Base-by-base conservation (phyloP, 2,329 filamentous ascomycete species). In the Aspergillus fischeri region DNA sequence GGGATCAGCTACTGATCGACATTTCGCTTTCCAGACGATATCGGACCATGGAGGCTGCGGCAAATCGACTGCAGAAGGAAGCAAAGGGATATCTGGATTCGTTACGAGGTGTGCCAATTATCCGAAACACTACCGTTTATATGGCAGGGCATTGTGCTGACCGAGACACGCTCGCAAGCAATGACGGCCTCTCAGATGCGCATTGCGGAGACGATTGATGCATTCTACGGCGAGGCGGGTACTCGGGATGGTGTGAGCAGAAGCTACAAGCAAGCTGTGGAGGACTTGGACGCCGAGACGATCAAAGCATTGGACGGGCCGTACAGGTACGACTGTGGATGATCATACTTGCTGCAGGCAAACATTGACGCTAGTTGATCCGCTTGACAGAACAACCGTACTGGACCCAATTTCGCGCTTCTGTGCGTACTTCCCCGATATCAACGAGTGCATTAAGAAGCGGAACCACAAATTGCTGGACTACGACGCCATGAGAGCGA, bases 391-490 rank as follows among this genome's bases (percentile, higher is more conserved):
- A 75, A 89, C 90, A 47, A 97, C 94, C 5, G 94, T 99, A 28
- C 83, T 99, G 50, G 94, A 99, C 67, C 94, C 94, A 45, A 99
- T 99, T 73, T 88, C 88, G 62, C 86, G 92, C 63, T 99, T 97
- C 80, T 97, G 93, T 79, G 91, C 91, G 65, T 99, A 99, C 80
- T 99, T 99, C 76, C 93, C 94, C 35, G 94, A 99, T 74, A 92
- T 99, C 72, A 99, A 99, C 77, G 92, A 97, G 79, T 97, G 93
- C 77, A 97, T 99, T 77, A 99, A 97, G 80, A 99, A 99, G 80
- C 91, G 95, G 69, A 90, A 95, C 70, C 90, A 99, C 83, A 99
- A 99, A 77, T 88, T 97, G 56, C 90, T 97, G 65, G 95, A 99
- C 78, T 99, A 99, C 80, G 94, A 99, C 74, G 86, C 92, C 20